Base-by-base conservation (phyloP, 805 yeast species). In the Ogataea ganodermae region DNA sequence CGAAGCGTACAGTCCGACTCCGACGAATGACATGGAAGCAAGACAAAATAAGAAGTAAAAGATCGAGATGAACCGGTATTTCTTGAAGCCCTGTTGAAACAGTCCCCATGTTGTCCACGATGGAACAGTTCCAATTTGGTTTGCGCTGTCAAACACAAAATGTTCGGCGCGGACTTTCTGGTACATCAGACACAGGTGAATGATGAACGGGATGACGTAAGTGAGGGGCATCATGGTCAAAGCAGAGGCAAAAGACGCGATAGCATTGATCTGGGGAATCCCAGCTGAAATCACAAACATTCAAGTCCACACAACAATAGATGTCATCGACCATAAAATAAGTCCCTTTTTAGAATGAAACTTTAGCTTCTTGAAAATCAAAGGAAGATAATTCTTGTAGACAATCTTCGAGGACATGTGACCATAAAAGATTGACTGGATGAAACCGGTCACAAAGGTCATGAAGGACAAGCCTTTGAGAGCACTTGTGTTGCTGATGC, bases 381-480 rank as follows among this genome's bases (percentile, higher is more conserved):
- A 46, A 21, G 67, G 66, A 26, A 72, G 48, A 46, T 72, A 62
- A 10, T 71, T 67, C 48, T 69, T 69, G 64, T 73, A 75, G 23
- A 67, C 46, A n/a, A 71, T 72, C 61, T 75, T 75, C 47, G 72
- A 59, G 32, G 77, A 77, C 38, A 75, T 65, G 57, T 75, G 74
- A 22, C 76, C 76, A 51, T 72, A 75, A 46, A 75, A 64, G 13
- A 69, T 70, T 31, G 72, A 75, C 28, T 78, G 78, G 46, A 74
- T 61, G 42, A 73, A 55, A 17, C 74, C 75, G 7, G 72, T 60
- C 53, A 47, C 65, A 53, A 50, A 74, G 57, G 62, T 73, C 67
- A 41, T 60, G 54, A 42, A 71, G 69, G 37, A 67, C 60, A 59
- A 70, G 71, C 67, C 72, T 53, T 38, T 65, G 62, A 51, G 61